Percentiles rank a stretch among this genome's conserved stretches.
Conservation (phyloP, 345 rosid genomes). For the Salix udensis region DNA sequence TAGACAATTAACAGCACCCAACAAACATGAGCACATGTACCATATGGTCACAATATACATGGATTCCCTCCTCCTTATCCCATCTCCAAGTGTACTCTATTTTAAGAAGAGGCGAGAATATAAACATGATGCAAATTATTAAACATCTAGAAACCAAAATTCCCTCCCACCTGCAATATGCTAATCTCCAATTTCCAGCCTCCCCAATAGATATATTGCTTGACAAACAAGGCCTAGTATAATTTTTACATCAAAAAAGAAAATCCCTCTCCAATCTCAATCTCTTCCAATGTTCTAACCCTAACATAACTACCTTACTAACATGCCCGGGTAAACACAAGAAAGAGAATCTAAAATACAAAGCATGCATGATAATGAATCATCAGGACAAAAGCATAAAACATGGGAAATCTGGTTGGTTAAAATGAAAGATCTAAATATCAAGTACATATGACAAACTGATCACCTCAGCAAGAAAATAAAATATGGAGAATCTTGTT, state of each 20-base stretch:
- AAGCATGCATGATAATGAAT: background rate
- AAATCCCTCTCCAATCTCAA: background rate
- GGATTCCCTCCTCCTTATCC: background rate
- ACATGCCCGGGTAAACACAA: background rate
- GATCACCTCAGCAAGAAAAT: constrained; percentile 85
- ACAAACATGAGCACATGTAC: background rate
- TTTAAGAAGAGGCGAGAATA: background rate
- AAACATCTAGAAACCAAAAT: background rate
- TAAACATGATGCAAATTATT: too few relatives aligned
- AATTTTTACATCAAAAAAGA: background rate
- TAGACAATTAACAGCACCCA: background rate
- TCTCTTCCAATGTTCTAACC: background rate
- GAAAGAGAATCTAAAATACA: background rate
- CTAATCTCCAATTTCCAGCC: background rate
- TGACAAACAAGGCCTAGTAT: background rate
- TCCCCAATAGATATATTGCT: background rate
- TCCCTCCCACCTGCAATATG: background rate
- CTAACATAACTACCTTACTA: background rate
- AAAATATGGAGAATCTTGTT: constrained; percentile 65
- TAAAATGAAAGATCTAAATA: constrained; percentile 4
- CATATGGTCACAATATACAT: background rate
- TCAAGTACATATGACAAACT: constrained; percentile 1
- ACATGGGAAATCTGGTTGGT: background rate
- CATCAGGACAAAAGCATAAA: background rate
- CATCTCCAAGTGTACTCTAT: background rate